Conservation (phyloP, 306 rosid genomes). For the Begonia masoniana region DNA sequence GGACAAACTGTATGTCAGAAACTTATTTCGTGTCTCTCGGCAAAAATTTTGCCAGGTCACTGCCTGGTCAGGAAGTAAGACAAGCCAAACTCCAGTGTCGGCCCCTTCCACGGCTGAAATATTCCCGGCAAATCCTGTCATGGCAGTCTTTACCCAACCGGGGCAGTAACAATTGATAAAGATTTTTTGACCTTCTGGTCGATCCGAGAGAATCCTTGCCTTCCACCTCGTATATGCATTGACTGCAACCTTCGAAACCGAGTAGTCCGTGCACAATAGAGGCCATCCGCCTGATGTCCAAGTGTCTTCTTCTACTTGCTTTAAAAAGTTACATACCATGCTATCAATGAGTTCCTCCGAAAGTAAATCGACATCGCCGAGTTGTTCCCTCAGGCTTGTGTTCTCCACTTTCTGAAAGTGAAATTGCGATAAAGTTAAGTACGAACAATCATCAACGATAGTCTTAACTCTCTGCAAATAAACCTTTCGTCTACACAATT, state of each 20-base stretch:
- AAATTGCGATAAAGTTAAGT: too few relatives aligned
- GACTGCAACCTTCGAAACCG: slow-evolving; percentile 71
- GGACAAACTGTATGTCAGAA: slow-evolving; percentile 17
- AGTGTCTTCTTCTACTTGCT: slow-evolving; percentile 68
- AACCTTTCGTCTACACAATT: too few relatives aligned
- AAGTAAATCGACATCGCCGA: slow-evolving; percentile 33
- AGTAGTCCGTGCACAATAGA: slow-evolving; percentile 56
- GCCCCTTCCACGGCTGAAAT: slow-evolving; percentile 71
- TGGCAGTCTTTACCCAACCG: slow-evolving; percentile 90
- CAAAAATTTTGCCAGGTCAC: slow-evolving; percentile 69
- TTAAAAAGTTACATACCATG: slow-evolving; percentile 31
- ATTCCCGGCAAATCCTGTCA: slow-evolving; percentile 80
- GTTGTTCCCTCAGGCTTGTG: slow-evolving; percentile 39
- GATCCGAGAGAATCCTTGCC: slow-evolving; percentile 41
- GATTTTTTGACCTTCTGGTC: slow-evolving; percentile 53
- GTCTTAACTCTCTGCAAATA: too few relatives aligned
- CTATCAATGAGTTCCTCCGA: slow-evolving; percentile 50
- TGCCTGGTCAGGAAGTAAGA: slow-evolving; percentile 72
- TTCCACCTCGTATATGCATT: slow-evolving; percentile 60
- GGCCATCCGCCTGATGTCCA: slow-evolving; percentile 87
- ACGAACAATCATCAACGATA: too few relatives aligned
- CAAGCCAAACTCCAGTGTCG: slow-evolving; percentile 88
- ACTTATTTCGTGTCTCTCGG: slow-evolving; percentile 72
- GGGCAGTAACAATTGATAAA: slow-evolving; percentile 75
- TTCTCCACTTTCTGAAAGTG: slow-evolving; percentile 46